phyloP scores from a whole-genome alignment of 257 asterid genomes.

The Agastache rugosa region DNA sequence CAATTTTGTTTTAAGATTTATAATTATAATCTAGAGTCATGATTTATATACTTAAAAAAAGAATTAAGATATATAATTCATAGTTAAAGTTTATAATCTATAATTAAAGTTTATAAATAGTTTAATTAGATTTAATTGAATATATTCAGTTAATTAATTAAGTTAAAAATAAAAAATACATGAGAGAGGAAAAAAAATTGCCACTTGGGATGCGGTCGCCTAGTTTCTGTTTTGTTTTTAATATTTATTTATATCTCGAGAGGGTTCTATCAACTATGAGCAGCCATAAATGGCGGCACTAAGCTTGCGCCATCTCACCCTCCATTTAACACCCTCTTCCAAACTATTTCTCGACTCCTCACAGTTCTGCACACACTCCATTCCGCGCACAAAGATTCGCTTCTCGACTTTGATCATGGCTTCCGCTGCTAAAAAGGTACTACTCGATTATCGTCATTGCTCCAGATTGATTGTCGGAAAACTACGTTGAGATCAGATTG shows the following conservation, averaged over 20 bases:
- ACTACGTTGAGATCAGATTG: neutral
- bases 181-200: no score
- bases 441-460: conserved; percentile 11
- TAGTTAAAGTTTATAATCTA: no score
- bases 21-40: no score
- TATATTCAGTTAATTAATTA: no score
- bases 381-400: conserved; percentile 40
- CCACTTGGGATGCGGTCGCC: no score
- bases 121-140: no score
- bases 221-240: neutral
- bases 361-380: conserved; percentile 33
- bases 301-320: conserved; percentile 55
- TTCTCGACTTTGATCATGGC: conserved; percentile 68
- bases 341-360: conserved; percentile 33
- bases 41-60: no score
- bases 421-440: conserved; percentile 64
- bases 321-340: conserved; percentile 32
- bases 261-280: conserved; percentile 32
- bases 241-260: conserved; percentile 15
- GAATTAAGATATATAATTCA: no score
- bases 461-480: neutral
- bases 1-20: no score
- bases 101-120: no score
- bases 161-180: no score
- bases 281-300: conserved; percentile 47